Percentiles rank a stretch among this genome's conserved stretches.
phyloP scores from a whole-genome alignment of 768 basidiomycete species.

The Pilatotrama ljubarskyi region DNA sequence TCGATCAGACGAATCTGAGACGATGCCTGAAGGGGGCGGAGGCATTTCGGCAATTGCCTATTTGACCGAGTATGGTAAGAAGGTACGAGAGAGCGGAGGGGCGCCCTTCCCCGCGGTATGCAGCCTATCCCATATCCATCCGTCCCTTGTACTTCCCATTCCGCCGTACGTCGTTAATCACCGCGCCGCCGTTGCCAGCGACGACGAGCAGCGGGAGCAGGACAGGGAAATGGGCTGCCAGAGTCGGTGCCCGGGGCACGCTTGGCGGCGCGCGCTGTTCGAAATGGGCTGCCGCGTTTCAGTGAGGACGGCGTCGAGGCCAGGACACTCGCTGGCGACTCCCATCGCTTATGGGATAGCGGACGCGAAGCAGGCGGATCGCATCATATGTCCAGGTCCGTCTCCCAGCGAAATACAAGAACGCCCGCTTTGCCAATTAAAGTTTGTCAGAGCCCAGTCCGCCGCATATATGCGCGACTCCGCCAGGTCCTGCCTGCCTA shows the following conservation, averaged over 20 bases:
- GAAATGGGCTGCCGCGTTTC: not conserved
- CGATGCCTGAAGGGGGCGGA: not conserved
- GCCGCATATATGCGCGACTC: constrained; percentile 5
- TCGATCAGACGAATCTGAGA: constrained; percentile 16
- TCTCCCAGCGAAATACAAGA: constrained; percentile 5
- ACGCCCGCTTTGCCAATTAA: constrained; percentile 20
- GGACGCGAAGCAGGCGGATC: constrained; percentile 10
- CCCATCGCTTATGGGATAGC: constrained; percentile 15
- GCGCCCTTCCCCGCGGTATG: constrained; percentile 8
- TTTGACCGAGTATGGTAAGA: constrained; percentile 2
- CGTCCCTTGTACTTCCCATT: constrained; percentile 13
- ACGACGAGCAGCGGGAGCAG: not conserved
- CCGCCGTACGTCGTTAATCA: not conserved
- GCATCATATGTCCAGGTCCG: constrained; percentile 16
- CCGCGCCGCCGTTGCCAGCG: constrained; percentile 6
- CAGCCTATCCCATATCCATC: constrained; percentile 12
- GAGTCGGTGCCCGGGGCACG: not conserved
- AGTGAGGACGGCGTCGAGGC: not conserved
- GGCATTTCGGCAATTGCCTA: constrained; percentile 10
- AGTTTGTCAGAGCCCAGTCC: constrained; percentile 10
- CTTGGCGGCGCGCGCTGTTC: not conserved
- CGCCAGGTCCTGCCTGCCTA: not conserved
- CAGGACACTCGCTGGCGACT: not conserved
- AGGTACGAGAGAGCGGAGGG: constrained; percentile 9
- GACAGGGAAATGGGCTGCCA: not conserved